Base-by-base conservation (phyloP, 2,329 filamentous ascomycete genomes). In the Didymella segeticola region DNA sequence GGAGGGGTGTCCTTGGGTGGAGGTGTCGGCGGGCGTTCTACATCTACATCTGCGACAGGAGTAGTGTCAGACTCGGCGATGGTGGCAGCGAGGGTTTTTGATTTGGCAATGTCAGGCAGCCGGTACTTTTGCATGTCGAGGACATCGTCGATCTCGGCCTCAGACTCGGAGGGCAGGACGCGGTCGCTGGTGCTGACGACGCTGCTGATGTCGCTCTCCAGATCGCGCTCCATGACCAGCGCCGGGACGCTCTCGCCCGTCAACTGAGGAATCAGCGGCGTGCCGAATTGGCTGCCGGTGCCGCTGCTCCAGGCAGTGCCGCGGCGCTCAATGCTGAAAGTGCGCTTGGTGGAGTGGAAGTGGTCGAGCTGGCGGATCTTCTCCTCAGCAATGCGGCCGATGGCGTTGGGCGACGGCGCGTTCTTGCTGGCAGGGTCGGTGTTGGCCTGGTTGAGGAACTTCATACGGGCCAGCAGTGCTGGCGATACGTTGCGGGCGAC, bases 121-220 rank as follows among this genome's bases (percentile, higher is more conserved):
- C 86, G 83, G 70, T 90, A 91, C 74, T 91, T 91, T 69, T 89
- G 83, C 51, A 84, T 87, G 75, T 91, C 89, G 82, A 89, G 86
- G 61, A 83, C 82, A 73, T 86, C 57, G 42, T 57, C 49, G 42
- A 67, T 63, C 27, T 66, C 68, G 25, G 77, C 72, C 81, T 87
- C 76, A 7, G 73, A 77, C 58, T 80, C 78, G 25, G 77, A 78
- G n/a, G 80, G 77, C 45, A 78, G 75, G 48, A 86, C 78, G 60
- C 80, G 79, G 64, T 82, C 79, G 70, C 84, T 82, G 70, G 83
- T 81, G 69, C 76, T 79, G 47, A 80, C 72, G 63, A 80, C 72
- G 58, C 76, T 79, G 53, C 77, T 79, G 48, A 71, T 70, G 62
- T 80, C 78, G 71, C 78, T 80, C 63, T 77, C 77, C 48, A 75